Evolutionary conservation across 148 eudicot genomes (phyloP).

Genomic region (Nepenthes gracilis): DNA sequence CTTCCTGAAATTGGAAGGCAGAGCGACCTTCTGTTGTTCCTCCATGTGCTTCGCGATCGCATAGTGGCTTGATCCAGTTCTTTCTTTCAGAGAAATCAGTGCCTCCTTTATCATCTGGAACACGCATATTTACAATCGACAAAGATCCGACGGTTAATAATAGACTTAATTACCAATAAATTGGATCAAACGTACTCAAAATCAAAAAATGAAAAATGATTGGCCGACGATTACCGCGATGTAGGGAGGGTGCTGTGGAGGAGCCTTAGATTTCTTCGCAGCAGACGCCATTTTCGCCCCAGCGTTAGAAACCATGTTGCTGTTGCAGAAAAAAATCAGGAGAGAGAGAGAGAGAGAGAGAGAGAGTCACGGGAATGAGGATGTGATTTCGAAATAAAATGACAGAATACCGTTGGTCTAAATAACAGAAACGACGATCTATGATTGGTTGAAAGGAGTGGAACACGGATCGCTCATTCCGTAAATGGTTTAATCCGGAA

Average conservation of each 20-base stretch:
- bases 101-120: conserved; percentile 71
- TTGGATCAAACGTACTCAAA: not conserved
- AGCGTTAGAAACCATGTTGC: conserved; percentile 1
- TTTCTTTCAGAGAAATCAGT: conserved; percentile 52
- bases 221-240: conserved; percentile 12
- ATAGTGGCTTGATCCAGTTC: conserved; percentile 68
- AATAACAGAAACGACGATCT: too few species aligned
- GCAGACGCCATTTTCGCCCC: conserved; percentile 21
- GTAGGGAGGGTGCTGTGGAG: conserved; percentile 35
- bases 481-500: too few species aligned
- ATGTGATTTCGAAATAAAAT: too few species aligned
- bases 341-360: too few species aligned
- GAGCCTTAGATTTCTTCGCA: conserved; percentile 20
- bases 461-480: too few species aligned
- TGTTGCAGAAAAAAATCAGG: too few species aligned
- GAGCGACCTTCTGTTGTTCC: conserved; percentile 49
- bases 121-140: too few species aligned
- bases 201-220: not conserved
- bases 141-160: not conserved
- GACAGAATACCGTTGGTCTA: too few species aligned
- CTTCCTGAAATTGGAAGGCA: conserved; percentile 54
- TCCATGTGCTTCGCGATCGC: conserved; percentile 80
- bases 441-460: too few species aligned
- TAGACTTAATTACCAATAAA: not conserved
- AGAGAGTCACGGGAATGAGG: too few species aligned